Evolutionary conservation across 2,329 filamentous ascomycete genomes (phyloP).

Genomic region (Sporothrix brunneoviolacea): DNA sequence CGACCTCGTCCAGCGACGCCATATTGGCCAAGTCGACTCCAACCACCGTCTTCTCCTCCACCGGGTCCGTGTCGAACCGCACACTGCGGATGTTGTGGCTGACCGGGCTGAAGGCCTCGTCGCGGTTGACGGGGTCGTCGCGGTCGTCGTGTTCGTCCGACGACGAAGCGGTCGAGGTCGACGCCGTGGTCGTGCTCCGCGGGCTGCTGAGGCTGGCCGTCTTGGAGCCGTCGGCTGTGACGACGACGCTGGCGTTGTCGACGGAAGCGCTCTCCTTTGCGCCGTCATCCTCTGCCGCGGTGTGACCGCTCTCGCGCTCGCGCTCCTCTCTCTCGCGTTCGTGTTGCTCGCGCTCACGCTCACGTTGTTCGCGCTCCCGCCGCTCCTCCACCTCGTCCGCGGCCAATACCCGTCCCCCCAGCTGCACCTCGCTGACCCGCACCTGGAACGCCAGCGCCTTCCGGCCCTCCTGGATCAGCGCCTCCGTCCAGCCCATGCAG

Average conservation of each 20-base stretch:
- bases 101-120: constrained; percentile 11
- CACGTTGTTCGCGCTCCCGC: constrained; percentile 24
- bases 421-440: constrained; percentile 66
- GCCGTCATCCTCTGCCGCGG: neutral
- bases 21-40: neutral
- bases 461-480: constrained; percentile 79
- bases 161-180: neutral
- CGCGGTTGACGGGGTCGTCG: neutral
- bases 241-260: neutral
- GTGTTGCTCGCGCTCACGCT: no score
- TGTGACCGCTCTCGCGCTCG: constrained; percentile 12
- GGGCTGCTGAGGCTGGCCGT: neutral
- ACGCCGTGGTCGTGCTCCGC: neutral
- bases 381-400: constrained; percentile 54
- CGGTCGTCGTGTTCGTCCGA: neutral
- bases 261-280: neutral
- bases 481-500: constrained; percentile 84
- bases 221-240: neutral
- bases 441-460: constrained; percentile 78
- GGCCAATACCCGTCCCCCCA: constrained; percentile 73
- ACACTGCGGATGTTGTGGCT: constrained; percentile 4
- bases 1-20: neutral
- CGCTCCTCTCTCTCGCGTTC: no score
- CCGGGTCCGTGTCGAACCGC: constrained; percentile 5
- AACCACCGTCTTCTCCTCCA: neutral